phyloP scores from a whole-genome alignment of 352 stramenopile genomes.

The Elongisporangium senticosum region DNA sequence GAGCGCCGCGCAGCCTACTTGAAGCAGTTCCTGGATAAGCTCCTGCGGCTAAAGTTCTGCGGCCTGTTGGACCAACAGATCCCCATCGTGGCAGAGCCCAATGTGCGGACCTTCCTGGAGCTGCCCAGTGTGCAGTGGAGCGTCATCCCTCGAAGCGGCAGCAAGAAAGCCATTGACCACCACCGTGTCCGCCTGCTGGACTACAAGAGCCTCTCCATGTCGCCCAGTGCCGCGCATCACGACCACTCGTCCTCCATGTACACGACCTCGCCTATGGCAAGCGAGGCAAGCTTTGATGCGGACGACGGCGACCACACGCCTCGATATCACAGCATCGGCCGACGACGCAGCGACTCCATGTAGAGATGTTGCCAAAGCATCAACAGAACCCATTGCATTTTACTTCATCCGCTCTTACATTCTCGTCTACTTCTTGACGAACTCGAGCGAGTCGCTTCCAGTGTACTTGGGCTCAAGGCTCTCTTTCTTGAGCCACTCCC shows the following conservation, averaged over 20 bases:
- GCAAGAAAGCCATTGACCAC: not conserved
- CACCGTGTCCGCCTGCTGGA: not conserved
- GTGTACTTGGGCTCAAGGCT: slow-evolving; percentile 30
- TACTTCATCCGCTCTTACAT: slow-evolving; percentile 9
- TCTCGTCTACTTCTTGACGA: slow-evolving; percentile 13
- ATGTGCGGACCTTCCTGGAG: slow-evolving; percentile 58
- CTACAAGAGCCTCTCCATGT: slow-evolving; percentile 17
- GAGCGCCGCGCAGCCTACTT: slow-evolving; percentile 52
- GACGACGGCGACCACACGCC: slow-evolving; percentile 16
- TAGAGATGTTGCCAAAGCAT: slow-evolving; percentile 9
- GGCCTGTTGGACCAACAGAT: slow-evolving; percentile 68
- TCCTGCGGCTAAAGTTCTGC: slow-evolving; percentile 49
- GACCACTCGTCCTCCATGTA: slow-evolving; percentile 11
- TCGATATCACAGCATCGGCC: slow-evolving; percentile 25
- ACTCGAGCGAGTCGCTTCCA: slow-evolving; percentile 22
- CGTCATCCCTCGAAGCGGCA: slow-evolving; percentile 37
- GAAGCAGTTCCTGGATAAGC: slow-evolving; percentile 57
- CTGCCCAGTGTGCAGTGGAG: slow-evolving; percentile 69
- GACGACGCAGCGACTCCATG: slow-evolving; percentile 53
- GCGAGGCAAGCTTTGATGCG: slow-evolving; percentile 10
- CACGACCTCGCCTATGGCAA: slow-evolving; percentile 21
- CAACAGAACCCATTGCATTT: slow-evolving; percentile 2
- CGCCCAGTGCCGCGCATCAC: slow-evolving; percentile 13
- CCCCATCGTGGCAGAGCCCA: slow-evolving; percentile 55
- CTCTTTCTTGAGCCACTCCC: slow-evolving; percentile 57